A percentile compares a stretch with the other conserved stretches of the same genome.
phyloP scores from a whole-genome alignment of 306 rosid genomes.

The Vicia villosa region DNA sequence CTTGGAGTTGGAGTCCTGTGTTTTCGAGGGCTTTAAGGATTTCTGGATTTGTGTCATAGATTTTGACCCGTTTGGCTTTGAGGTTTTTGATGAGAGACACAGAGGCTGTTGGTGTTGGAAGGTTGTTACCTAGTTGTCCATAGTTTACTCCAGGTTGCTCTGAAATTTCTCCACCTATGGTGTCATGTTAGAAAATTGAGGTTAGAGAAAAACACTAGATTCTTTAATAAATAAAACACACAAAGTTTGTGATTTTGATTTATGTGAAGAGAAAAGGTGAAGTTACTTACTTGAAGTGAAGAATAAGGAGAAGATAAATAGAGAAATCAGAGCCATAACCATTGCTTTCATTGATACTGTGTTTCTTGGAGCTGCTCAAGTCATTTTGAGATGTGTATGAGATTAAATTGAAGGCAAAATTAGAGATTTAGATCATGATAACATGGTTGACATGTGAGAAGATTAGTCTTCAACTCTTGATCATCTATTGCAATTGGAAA shows the following conservation, averaged over 20 bases:
- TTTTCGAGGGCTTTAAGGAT: constrained; percentile 61
- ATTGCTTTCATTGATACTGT: constrained; percentile 2
- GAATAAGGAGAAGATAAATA: constrained; percentile 44
- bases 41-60: constrained; percentile 46
- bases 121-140: constrained; percentile 73
- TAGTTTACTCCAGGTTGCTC: constrained; percentile 56
- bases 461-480: not conserved
- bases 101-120: constrained; percentile 56
- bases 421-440: not conserved
- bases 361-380: not conserved
- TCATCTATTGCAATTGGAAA: not conserved
- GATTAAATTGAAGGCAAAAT: not conserved
- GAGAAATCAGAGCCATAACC: constrained; percentile 30
- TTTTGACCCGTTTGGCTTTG: constrained; percentile 63
- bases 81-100: constrained; percentile 55
- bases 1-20: constrained; percentile 50
- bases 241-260: not conserved
- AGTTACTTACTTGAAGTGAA: constrained; percentile 46
- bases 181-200: not conserved
- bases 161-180: constrained; percentile 55
- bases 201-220: not conserved
- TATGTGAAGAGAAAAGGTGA: not conserved
- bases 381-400: not conserved
- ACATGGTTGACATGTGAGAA: constrained; percentile 1
- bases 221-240: not conserved